Conservation (phyloP, 345 rosid species). For the Hibiscus syriacus region DNA sequence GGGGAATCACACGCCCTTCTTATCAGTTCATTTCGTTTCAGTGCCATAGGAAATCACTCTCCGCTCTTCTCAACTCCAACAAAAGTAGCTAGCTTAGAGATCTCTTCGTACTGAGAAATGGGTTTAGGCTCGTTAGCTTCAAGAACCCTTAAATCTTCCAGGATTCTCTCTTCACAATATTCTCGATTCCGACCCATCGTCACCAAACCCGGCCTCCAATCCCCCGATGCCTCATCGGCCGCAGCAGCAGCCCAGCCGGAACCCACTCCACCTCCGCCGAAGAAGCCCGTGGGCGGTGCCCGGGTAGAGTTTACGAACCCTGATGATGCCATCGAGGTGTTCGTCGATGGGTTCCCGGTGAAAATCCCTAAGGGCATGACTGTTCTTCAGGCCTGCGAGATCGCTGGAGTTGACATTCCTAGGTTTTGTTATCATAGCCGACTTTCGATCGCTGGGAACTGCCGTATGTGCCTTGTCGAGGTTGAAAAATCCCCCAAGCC, state of each 20-base stretch:
- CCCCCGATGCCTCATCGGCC: conserved; percentile 50
- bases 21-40: too few species aligned
- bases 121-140: conserved; percentile 75
- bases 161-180: conserved; percentile 29
- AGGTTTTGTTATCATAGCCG: conserved; percentile 90
- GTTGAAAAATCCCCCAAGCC: conserved; percentile 99
- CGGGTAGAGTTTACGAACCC: conserved; percentile 72
- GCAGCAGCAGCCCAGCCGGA: conserved; percentile 42
- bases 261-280: conserved; percentile 41
- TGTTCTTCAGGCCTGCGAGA: conserved; percentile 94
- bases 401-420: conserved; percentile 98
- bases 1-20: not conserved
- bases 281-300: conserved; percentile 79
- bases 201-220: conserved; percentile 69
- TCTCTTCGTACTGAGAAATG: conserved; percentile 25
- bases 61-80: not conserved
- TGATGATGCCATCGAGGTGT: conserved; percentile 96
- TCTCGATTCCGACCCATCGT: conserved; percentile 44
- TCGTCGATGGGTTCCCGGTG: conserved; percentile 82
- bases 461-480: conserved; percentile 99
- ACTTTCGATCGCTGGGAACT: conserved; percentile 93
- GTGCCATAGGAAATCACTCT: not conserved
- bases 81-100: too few species aligned
- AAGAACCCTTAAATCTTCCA: conserved; percentile 36
- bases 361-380: conserved; percentile 97